Percentiles rank a stretch among this genome's conserved stretches.
phyloP scores from a whole-genome alignment of 2,329 filamentous ascomycete species.

The Xylariales sp. region DNA sequence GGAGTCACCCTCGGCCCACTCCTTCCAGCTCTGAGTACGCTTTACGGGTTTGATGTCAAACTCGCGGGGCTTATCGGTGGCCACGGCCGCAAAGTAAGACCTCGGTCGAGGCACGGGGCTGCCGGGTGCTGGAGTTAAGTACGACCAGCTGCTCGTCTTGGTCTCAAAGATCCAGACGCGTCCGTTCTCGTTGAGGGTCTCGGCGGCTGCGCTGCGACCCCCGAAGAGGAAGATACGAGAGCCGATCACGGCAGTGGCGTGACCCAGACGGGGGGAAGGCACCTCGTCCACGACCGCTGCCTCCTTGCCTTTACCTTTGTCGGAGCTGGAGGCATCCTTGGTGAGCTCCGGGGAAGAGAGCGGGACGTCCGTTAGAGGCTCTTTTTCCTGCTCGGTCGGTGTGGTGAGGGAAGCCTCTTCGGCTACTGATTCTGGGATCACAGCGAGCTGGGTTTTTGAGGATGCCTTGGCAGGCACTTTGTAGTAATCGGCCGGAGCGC shows the following conservation, averaged over 20 bases:
- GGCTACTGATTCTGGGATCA: conserved; percentile 39
- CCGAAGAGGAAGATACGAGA: conserved; percentile 77
- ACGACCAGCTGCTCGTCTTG: conserved; percentile 57
- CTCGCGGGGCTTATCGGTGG: conserved; percentile 52
- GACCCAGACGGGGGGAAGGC: conserved; percentile 67
- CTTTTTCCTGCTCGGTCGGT: conserved; percentile 33
- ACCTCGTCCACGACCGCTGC: conserved; percentile 38
- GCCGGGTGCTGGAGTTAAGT: conserved; percentile 51
- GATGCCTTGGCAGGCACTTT: conserved; percentile 44
- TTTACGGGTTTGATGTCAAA: conserved; percentile 32
- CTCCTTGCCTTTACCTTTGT: conserved; percentile 31
- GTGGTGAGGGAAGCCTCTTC: conserved; percentile 51
- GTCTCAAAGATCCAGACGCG: conserved; percentile 74
- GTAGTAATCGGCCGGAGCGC: conserved; percentile 56
- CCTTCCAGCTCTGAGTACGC: conserved; percentile 43
- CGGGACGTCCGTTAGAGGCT: conserved; percentile 35
- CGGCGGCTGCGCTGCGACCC: conserved; percentile 69
- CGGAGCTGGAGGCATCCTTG: conserved; percentile 5
- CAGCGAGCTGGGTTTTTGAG: conserved; percentile 21
- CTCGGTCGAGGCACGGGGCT: conserved; percentile 56
- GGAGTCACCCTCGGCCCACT: conserved; percentile 52
- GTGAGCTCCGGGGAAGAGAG: conserved; percentile 23
- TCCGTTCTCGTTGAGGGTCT: conserved; percentile 69
- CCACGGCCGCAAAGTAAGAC: conserved; percentile 64
- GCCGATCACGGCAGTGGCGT: conserved; percentile 65